Evolutionary conservation across 2,329 filamentous ascomycete species (phyloP).

Genomic region (Botryotinia narcissicola): DNA sequence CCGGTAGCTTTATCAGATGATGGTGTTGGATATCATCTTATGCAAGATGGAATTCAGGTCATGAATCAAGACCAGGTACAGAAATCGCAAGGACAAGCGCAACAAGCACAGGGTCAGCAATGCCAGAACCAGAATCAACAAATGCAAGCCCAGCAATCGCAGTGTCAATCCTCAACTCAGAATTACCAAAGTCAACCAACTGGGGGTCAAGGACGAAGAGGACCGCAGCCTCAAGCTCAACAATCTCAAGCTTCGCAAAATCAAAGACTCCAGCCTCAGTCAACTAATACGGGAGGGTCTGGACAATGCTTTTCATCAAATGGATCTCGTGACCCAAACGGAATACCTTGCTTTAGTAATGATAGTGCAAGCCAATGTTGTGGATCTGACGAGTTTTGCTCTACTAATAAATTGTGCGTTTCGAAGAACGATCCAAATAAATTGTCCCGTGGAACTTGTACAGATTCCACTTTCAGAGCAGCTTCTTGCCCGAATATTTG

Average conservation of each 20-base stretch:
- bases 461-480: slow-evolving; percentile 22
- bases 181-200: background rate
- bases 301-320: slow-evolving; percentile 23
- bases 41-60: background rate
- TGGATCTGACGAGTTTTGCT: slow-evolving; percentile 24
- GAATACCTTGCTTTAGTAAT: slow-evolving; percentile 24
- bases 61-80: background rate
- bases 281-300: background rate
- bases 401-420: slow-evolving; percentile 27
- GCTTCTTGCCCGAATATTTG: slow-evolving; percentile 25
- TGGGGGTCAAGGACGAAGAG: background rate
- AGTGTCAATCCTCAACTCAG: background rate
- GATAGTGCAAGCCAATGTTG: slow-evolving; percentile 25
- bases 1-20: background rate
- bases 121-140: background rate
- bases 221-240: background rate
- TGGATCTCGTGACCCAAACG: slow-evolving; percentile 19
- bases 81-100: background rate
- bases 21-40: background rate
- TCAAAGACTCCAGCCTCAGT: background rate
- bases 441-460: slow-evolving; percentile 24
- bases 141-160: background rate
- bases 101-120: background rate
- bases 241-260: background rate
- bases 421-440: slow-evolving; percentile 17